Evolutionary conservation across 495 filamentous ascomycete species (phyloP).

Genomic region (Xylaria cubensis): DNA sequence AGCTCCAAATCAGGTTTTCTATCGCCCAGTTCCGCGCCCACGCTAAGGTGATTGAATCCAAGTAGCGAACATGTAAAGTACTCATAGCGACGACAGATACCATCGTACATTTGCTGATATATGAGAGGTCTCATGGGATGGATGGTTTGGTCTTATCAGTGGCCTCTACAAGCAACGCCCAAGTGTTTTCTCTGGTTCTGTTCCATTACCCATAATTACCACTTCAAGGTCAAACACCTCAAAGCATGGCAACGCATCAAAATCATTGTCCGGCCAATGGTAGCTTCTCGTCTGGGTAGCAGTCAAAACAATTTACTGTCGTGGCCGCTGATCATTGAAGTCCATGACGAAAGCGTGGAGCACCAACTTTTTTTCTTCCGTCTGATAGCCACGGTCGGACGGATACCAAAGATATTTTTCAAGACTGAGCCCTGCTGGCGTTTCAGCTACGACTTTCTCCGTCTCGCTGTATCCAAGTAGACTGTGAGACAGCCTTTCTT

Average conservation of each 20-base stretch:
- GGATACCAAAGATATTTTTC: neutral
- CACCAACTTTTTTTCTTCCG: neutral
- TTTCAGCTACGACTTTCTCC: neutral
- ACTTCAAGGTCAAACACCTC: neutral
- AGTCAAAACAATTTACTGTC: constrained; percentile 16
- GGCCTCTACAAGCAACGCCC: too few relatives aligned
- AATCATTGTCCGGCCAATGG: constrained; percentile 15
- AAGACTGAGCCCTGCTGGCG: neutral
- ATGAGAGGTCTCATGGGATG: neutral
- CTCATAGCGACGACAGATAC: neutral
- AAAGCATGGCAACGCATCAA: constrained; percentile 14
- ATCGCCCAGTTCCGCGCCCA: neutral
- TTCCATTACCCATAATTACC: neutral
- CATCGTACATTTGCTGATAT: neutral
- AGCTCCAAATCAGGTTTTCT: constrained; percentile 12
- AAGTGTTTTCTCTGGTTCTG: neutral
- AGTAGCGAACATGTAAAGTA: neutral
- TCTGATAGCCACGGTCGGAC: neutral
- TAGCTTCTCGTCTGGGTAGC: neutral
- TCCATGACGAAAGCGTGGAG: constrained; percentile 22
- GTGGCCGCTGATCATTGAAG: constrained; percentile 22
- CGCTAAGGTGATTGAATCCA: neutral
- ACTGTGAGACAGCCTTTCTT: neutral
- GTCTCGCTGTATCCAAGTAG: neutral
- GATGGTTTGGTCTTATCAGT: neutral